Evolutionary conservation across 1,139 yeast species (phyloP).

Genomic region (Meyerozyma elateridarum): DNA sequence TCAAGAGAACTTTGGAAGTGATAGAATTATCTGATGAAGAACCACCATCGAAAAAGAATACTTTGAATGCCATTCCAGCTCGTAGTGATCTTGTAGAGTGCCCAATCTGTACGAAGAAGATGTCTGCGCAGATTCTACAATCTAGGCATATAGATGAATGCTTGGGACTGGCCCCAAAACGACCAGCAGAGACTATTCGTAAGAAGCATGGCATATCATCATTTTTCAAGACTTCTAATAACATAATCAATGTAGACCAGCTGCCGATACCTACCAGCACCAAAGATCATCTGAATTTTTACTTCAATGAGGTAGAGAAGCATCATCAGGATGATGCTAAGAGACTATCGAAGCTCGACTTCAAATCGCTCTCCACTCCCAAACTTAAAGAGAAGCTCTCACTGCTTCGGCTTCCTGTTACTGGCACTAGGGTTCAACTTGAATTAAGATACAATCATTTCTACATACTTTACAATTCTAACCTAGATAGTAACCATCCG

Average conservation of each 20-base stretch:
- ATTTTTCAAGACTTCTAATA: constrained; percentile 25
- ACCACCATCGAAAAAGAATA: constrained; percentile 6
- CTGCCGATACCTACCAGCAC: constrained; percentile 6
- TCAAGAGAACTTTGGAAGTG: constrained; percentile 13
- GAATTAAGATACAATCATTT: constrained; percentile 76
- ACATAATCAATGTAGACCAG: constrained; percentile 6
- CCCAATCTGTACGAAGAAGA: constrained; percentile 61
- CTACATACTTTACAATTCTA: constrained; percentile 76
- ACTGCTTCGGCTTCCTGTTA: constrained; percentile 50
- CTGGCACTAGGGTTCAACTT: constrained; percentile 60
- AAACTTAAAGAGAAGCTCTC: constrained; percentile 60
- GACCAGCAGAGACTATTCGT: constrained; percentile 7
- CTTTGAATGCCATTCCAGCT: constrained; percentile 12
- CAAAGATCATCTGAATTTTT: constrained; percentile 25
- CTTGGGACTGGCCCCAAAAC: constrained; percentile 29
- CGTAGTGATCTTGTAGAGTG: constrained; percentile 45
- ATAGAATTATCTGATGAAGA: constrained; percentile 19
- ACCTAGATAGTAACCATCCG: constrained; percentile 73
- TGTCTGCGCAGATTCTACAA: constrained; percentile 58
- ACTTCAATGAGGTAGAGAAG: constrained; percentile 26
- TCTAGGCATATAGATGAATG: constrained; percentile 70
- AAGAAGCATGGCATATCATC: constrained; percentile 24
- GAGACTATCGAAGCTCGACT: constrained; percentile 58
- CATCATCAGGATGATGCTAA: constrained; percentile 22
- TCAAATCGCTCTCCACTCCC: constrained; percentile 52